phyloP scores from a whole-genome alignment of 805 yeast genomes.

The Candida vaughaniae region DNA sequence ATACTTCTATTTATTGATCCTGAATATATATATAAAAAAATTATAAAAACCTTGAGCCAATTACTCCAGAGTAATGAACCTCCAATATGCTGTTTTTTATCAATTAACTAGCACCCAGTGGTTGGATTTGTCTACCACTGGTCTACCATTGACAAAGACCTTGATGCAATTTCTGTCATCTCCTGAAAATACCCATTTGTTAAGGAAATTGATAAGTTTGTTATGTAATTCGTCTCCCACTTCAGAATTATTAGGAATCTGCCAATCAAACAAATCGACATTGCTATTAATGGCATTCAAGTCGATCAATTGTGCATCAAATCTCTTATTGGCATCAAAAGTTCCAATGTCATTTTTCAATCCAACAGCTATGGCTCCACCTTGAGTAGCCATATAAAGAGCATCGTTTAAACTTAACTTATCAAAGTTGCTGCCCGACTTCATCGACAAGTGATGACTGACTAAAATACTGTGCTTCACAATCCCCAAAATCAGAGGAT shows the following conservation, averaged over 20 bases:
- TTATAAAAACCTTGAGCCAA: too few species aligned
- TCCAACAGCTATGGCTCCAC: slow-evolving; percentile 80
- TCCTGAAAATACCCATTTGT: slow-evolving; percentile 91
- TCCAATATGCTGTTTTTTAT: too few species aligned
- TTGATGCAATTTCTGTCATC: slow-evolving; percentile 83
- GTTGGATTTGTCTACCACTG: slow-evolving; percentile 47
- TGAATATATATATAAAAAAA: too few species aligned
- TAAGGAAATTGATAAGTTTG: slow-evolving; percentile 57
- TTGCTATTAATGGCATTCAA: slow-evolving; percentile 52
- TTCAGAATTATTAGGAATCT: slow-evolving; percentile 37
- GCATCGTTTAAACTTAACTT: slow-evolving; percentile 69
- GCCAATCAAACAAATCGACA: slow-evolving; percentile 78
- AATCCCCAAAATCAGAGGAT: slow-evolving; percentile 36
- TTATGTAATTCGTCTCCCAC: slow-evolving; percentile 10
- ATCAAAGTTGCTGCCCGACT: slow-evolving; percentile 35
- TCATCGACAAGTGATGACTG: slow-evolving; percentile 42
- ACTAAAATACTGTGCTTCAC: slow-evolving; percentile 35
- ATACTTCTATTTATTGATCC: too few species aligned
- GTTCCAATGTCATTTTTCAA: slow-evolving; percentile 60
- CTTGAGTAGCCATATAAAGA: slow-evolving; percentile 77
- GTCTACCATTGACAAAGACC: slow-evolving; percentile 82
- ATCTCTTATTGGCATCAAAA: slow-evolving; percentile 74
- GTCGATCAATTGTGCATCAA: slow-evolving; percentile 81
- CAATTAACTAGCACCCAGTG: slow-evolving; percentile 10
- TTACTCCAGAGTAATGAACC: too few species aligned